Evolutionary conservation across 1,284 basidiomycete genomes (phyloP).

Genomic region (Ustilago crameri): DNA sequence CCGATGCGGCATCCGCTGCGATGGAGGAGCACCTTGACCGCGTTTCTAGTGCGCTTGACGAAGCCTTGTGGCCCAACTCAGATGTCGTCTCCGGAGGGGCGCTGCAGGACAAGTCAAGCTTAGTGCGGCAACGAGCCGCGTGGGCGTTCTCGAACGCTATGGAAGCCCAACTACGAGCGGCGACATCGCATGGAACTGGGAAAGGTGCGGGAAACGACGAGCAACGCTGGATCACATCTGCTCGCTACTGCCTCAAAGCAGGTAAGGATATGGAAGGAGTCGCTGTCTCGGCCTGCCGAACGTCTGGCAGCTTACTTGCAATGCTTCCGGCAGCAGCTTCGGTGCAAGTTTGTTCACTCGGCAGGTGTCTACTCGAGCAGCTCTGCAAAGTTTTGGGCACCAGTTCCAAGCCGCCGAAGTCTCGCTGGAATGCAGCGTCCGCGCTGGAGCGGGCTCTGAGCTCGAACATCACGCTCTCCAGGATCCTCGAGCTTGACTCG

Average conservation of each 20-base stretch:
- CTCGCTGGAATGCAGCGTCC: conserved; percentile 41
- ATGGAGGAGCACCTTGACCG: neutral
- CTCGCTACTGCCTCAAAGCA: conserved; percentile 32
- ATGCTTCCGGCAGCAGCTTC: conserved; percentile 1
- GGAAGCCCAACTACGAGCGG: conserved; percentile 15
- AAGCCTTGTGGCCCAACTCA: conserved; percentile 3
- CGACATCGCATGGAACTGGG: no score
- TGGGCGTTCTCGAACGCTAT: conserved; percentile 34
- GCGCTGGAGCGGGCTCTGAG: conserved; percentile 33
- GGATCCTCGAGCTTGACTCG: neutral
- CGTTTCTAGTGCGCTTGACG: neutral
- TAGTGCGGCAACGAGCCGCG: conserved; percentile 39
- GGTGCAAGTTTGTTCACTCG: conserved; percentile 1
- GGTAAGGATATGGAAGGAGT: conserved; percentile 33
- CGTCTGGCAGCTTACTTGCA: conserved; percentile 27
- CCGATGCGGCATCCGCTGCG: neutral
- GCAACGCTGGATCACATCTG: conserved; percentile 7
- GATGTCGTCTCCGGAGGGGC: no score
- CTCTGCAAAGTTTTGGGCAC: conserved; percentile 27
- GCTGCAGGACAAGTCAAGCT: conserved; percentile 28
- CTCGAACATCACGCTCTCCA: conserved; percentile 9
- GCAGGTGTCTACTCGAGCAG: conserved; percentile 13
- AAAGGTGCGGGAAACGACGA: neutral
- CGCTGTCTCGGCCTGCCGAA: conserved; percentile 31
- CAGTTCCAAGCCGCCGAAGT: conserved; percentile 36